Evolutionary conservation across 495 filamentous ascomycete species (phyloP), one percentile per base, ranked within the genome.

Genomic region (Aspergillus bertholletiae): DNA sequence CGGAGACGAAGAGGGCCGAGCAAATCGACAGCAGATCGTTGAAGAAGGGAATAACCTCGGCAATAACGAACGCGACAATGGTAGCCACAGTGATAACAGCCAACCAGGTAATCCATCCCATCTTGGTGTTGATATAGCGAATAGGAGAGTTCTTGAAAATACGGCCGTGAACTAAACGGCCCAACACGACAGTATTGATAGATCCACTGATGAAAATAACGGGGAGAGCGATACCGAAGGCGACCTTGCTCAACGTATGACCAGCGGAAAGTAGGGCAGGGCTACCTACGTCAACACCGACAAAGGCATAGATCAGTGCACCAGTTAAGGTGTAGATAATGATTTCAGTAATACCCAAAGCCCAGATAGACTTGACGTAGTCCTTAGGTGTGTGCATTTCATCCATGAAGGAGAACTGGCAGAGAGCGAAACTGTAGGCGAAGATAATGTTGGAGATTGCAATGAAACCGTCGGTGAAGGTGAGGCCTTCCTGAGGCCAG

Each of bases 371-470:
- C 72, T 86, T 87, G 53, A 73, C 63, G 58, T 77, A 87, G 63
- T 88, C 82, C 44, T 62, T 58, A 1, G 85, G 86, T 0, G 83
- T 83, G 66, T 85, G 83, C 80, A 90, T 86, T 70, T 90, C 87
- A 52, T 83, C 77, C 74, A 87, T 86, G 72, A 90, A 87, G 40
- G 74, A 80, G 71, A 89, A 87, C 80, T 75, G 85, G 78, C 72
- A 86, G 66, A 79, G 84, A 71, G 71, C 86, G 63, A 81, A 87
- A 43, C 69, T 69, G 79, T 71, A 73, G 50, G 87, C 85, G 61
- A 90, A 87, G 55, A 86, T 77, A 47, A 89, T 88, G 75, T 89
- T 88, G 49, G 80, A 79, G 46, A 87, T 71, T n/a, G 83, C 81
- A 51, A 85, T 80, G 60, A 89, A 73, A 15, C 57, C 70, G 12